Evolutionary conservation across 1,284 basidiomycete genomes (phyloP), one percentile per base, ranked within the genome.

Genomic region (Puccinia coronata): DNA sequence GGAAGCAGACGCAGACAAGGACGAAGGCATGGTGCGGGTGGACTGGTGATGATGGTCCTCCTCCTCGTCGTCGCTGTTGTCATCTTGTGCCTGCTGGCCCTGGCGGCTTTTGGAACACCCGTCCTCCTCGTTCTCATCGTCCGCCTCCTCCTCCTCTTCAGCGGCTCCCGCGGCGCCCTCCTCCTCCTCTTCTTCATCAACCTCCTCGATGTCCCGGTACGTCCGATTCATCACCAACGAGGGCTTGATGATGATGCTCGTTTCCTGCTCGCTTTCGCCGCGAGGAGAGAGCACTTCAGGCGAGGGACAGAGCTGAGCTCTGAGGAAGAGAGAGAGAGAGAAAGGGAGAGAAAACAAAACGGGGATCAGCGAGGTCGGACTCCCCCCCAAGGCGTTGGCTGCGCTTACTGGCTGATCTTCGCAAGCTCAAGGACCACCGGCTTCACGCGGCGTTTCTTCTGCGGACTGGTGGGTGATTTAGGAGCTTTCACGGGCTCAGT

Each of bases 181-280:
- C 2, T 20, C 71, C 34, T 63, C 75, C 61, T 80, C 77, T 41
- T 70, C 77, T 41, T 80, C 77, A n/a, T 80, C 77, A 8, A 55
- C 77, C 8, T 80, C 77, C 53, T 80, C 67, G 3, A 71, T 43
- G 31, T 80, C 77, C 4, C 63, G 63, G 25, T 80, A 59, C 1
- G 51, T 12, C 28, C 43, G 34, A 49, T n/a, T 31, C 23, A 49
- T 61, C n/a, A 31, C 31, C 28, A 51, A 23, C 1, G 72, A 43
- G 6, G 72, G 34, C n/a, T 74, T 74, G 20, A 74, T 59, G 16
- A 74, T 36, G 1, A 74, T 47, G 25, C 55, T 61, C 0, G 2
- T 61, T 39, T 74, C 77, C 12, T 80, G 51, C 18, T 71, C 75
- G 28, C 36, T 34, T 1, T 78, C 49, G 1, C 31, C 63, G 4